Evolutionary conservation across 306 rosid genomes (phyloP).

Genomic region (Cicer yamashitae): DNA sequence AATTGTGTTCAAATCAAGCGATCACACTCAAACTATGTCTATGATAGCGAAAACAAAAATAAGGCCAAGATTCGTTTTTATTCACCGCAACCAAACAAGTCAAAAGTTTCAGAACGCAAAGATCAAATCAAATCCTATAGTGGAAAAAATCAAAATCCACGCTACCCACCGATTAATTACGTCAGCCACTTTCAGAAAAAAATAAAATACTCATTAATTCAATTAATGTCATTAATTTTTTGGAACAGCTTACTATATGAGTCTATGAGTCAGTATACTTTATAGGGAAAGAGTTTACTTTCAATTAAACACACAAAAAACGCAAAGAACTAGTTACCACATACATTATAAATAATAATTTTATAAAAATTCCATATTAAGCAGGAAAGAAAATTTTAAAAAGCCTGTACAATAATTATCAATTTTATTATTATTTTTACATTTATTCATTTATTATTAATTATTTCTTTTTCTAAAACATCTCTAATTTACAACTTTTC

Average conservation of each 20-base stretch:
- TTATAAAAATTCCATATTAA: too few relatives aligned
- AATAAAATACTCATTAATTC: background rate
- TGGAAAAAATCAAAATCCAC: background rate
- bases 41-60: slow-evolving; percentile 16
- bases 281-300: background rate
- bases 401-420: too few relatives aligned
- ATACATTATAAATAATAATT: too few relatives aligned
- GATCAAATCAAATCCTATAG: background rate
- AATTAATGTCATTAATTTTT: background rate
- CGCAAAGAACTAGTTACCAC: background rate
- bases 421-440: too few relatives aligned
- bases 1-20: slow-evolving; percentile 18
- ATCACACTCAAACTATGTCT: background rate
- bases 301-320: background rate
- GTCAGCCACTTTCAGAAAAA: background rate
- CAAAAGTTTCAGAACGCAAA: slow-evolving; percentile 17
- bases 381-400: too few relatives aligned
- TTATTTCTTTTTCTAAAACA: too few relatives aligned
- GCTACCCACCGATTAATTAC: background rate
- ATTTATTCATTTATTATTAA: too few relatives aligned
- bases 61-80: slow-evolving; percentile 16
- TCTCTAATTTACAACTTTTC: too few relatives aligned
- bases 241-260: background rate
- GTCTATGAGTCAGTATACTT: background rate
- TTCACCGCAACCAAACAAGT: slow-evolving; percentile 50